Percentiles rank a stretch among this genome's conserved stretches.
Evolutionary conservation across 2,329 filamentous ascomycete genomes (phyloP).

Genomic region (Talaromyces sp.): DNA sequence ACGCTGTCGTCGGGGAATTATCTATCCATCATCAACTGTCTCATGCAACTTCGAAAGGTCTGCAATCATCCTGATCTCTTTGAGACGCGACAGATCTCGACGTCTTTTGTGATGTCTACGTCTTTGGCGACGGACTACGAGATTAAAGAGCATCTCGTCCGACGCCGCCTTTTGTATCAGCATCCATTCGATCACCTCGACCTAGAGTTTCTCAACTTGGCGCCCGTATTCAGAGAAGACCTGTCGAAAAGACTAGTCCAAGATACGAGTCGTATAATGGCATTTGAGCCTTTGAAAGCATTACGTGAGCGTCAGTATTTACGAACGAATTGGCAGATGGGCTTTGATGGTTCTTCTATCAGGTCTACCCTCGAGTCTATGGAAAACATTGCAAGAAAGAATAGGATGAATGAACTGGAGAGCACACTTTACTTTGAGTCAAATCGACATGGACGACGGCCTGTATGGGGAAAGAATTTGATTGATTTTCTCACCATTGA

Average conservation of each 20-base stretch:
- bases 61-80: constrained; percentile 98
- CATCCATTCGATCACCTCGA: constrained; percentile 60
- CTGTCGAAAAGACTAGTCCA: constrained; percentile 50
- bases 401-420: constrained; percentile 70
- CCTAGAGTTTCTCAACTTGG: constrained; percentile 71
- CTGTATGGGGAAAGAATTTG: constrained; percentile 75
- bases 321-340: constrained; percentile 49
- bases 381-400: constrained; percentile 64
- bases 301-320: constrained; percentile 65
- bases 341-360: constrained; percentile 61
- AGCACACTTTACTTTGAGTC: constrained; percentile 76
- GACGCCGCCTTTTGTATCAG: constrained; percentile 57
- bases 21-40: constrained; percentile 93
- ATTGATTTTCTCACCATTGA: constrained; percentile 67
- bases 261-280: constrained; percentile 60
- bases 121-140: constrained; percentile 72
- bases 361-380: constrained; percentile 66
- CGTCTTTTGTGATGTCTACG: constrained; percentile 84
- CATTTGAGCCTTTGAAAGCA: constrained; percentile 62
- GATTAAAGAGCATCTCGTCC: constrained; percentile 64
- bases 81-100: constrained; percentile 91
- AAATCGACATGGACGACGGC: constrained; percentile 70
- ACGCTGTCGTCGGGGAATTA: constrained; percentile 91
- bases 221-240: constrained; percentile 65
- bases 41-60: constrained; percentile 96